phyloP scores from a whole-genome alignment of 2,329 filamentous ascomycete genomes.

The Colletotrichum tabaci region DNA sequence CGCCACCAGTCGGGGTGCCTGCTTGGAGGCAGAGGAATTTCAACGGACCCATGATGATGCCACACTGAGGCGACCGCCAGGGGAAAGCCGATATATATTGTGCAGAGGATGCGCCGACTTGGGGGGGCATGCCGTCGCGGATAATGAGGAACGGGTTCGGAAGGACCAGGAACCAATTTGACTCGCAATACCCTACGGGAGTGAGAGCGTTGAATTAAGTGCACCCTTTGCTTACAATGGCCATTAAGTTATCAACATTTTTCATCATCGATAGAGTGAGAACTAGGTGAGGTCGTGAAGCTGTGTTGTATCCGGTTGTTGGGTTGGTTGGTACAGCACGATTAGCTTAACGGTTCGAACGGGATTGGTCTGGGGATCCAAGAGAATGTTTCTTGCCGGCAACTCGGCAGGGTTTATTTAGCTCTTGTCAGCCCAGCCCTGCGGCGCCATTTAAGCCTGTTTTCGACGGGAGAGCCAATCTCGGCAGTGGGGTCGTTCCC shows the following conservation, averaged over 20 bases:
- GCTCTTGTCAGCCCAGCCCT: conserved; percentile 6
- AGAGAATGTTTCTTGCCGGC: conserved; percentile 22
- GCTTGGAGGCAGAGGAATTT: conserved; percentile 15
- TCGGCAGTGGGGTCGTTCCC: conserved; percentile 32
- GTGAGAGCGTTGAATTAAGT: not conserved
- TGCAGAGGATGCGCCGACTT: no score
- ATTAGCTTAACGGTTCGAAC: no score
- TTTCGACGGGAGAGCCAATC: conserved; percentile 31
- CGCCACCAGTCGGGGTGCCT: not conserved
- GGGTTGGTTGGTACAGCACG: not conserved
- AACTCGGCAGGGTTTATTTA: conserved; percentile 22
- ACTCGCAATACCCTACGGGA: not conserved
- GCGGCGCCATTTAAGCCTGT: conserved; percentile 37
- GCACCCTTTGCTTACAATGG: not conserved
- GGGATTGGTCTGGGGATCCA: no score
- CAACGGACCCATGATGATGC: conserved; percentile 35
- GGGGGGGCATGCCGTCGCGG: not conserved
- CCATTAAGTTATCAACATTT: no score
- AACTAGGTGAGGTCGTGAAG: not conserved
- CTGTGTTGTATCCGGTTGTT: not conserved
- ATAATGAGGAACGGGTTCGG: not conserved
- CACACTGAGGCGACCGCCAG: not conserved
- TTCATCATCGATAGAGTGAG: not conserved
- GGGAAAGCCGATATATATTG: not conserved
- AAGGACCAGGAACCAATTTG: no score